Percentiles rank a stretch among this genome's conserved stretches.
These are phyloP conservation scores for Dacryopinax spathularia DNA, from an alignment of 768 basidiomycete species.

Conservation along the genomic window DNA sequence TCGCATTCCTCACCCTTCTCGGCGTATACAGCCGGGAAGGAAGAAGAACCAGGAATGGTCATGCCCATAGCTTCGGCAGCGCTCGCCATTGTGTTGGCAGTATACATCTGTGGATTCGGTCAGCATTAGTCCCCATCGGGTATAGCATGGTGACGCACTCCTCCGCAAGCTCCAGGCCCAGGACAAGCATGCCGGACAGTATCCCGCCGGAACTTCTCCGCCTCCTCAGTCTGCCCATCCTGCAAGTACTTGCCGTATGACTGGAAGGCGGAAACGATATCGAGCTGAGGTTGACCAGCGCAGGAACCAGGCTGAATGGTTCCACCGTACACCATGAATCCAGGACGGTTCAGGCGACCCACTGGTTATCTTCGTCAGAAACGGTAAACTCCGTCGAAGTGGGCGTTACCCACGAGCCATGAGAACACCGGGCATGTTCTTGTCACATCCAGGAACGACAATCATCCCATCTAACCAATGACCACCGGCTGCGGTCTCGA, in stretches of 20 bases:
- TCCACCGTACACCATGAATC: slow-evolving; percentile 96
- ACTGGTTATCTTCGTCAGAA: slow-evolving; percentile 32
- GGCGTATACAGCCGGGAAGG: slow-evolving; percentile 81
- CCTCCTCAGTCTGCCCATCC: slow-evolving; percentile 68
- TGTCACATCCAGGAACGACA: slow-evolving; percentile 93
- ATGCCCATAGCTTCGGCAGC: slow-evolving; percentile 92
- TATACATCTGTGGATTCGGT: slow-evolving; percentile 62
- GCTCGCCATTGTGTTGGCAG: slow-evolving; percentile 96
- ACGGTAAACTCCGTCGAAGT: neutral
- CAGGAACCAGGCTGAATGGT: slow-evolving; percentile 88
- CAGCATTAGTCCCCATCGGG: neutral
- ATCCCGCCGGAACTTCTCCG: slow-evolving; percentile 70
- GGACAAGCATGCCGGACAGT: slow-evolving; percentile 90
- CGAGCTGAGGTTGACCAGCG: slow-evolving; percentile 71
- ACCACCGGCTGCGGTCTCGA: slow-evolving; percentile 89
- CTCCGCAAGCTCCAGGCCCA: slow-evolving; percentile 96
- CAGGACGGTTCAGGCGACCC: slow-evolving; percentile 87
- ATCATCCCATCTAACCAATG: slow-evolving; percentile 99
- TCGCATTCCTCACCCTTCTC: slow-evolving; percentile 82
- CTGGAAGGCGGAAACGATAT: slow-evolving; percentile 96
- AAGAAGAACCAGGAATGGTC: slow-evolving; percentile 92
- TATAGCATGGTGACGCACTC: slow-evolving; percentile 40
- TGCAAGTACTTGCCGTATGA: slow-evolving; percentile 90
- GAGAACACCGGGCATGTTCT: slow-evolving; percentile 99
- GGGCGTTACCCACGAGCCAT: slow-evolving; percentile 64